Percentiles rank a stretch among this genome's conserved stretches.
Conservation (phyloP, 2,329 filamentous ascomycete genomes). For the Xylaria sp. region DNA sequence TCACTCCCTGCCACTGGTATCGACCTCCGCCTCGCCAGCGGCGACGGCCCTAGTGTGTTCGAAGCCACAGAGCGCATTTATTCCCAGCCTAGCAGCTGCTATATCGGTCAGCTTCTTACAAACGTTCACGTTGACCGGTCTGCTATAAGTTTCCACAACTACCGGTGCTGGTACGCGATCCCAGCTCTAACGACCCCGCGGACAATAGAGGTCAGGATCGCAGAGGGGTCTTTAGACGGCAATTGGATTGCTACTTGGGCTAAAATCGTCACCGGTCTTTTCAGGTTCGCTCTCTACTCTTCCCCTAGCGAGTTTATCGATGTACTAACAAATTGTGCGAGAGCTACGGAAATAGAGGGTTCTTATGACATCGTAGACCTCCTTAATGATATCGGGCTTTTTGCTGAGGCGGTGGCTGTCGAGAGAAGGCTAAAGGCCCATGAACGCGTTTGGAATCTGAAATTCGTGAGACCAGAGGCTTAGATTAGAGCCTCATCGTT, state of each 20-base stretch:
- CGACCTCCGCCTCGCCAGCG: not conserved
- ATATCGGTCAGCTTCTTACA: constrained; percentile 18
- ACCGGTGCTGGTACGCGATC: not conserved
- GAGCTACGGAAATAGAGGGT: constrained; percentile 58
- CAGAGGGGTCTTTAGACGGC: constrained; percentile 30
- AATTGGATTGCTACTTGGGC: constrained; percentile 41
- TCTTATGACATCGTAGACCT: constrained; percentile 46
- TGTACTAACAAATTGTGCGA: constrained; percentile 38
- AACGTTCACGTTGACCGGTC: not conserved
- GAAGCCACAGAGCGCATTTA: constrained; percentile 28
- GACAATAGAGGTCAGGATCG: constrained; percentile 44
- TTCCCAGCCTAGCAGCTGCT: constrained; percentile 20
- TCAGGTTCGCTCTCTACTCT: constrained; percentile 41
- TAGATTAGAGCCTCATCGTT: not conserved
- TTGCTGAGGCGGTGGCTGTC: constrained; percentile 39
- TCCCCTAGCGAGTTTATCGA: constrained; percentile 31
- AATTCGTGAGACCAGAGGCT: constrained; percentile 11
- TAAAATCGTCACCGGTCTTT: constrained; percentile 41
- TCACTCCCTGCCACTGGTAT: not conserved
- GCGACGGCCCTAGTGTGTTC: not conserved
- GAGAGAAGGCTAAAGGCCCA: constrained; percentile 30
- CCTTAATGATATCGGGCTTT: constrained; percentile 41
- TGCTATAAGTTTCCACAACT: constrained; percentile 11
- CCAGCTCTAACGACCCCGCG: not conserved
- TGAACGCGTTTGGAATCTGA: constrained; percentile 20